Evolutionary conservation across 768 basidiomycete genomes (phyloP).

Genomic region (Kwoniella europaea): DNA sequence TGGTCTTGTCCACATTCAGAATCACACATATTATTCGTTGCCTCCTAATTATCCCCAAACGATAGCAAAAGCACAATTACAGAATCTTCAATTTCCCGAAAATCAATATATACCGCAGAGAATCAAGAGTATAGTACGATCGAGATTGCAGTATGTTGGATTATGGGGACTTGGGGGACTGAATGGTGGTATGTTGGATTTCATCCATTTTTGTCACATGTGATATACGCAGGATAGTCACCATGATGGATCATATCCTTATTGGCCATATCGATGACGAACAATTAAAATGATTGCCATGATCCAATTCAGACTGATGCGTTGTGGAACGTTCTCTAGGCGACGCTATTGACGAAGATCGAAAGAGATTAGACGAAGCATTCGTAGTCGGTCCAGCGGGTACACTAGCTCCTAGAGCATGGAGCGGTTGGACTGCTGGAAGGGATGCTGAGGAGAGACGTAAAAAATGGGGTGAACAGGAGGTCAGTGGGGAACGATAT

Average conservation of each 20-base stretch:
- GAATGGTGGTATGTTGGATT: conserved; percentile 36
- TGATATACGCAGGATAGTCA: too few relatives aligned
- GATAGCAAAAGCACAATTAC: conserved; percentile 29
- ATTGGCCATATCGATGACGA: too few relatives aligned
- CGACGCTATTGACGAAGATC: conserved; percentile 41
- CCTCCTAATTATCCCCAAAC: conserved; percentile 42
- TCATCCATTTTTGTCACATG: too few relatives aligned
- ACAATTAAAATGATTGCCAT: too few relatives aligned
- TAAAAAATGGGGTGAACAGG: conserved; percentile 39
- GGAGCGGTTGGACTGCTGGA: conserved; percentile 48
- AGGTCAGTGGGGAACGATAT: too few relatives aligned
- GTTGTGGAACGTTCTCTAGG: conserved; percentile 14
- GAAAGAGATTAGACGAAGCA: conserved; percentile 26
- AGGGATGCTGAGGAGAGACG: conserved; percentile 37
- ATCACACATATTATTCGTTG: conserved; percentile 45
- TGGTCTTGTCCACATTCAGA: too few relatives aligned
- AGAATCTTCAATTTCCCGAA: conserved; percentile 25
- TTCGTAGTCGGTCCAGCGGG: conserved; percentile 46
- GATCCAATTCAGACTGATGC: too few relatives aligned
- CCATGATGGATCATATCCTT: too few relatives aligned
- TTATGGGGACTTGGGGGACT: conserved; percentile 50
- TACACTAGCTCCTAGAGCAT: conserved; percentile 43
- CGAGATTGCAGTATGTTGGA: conserved; percentile 43
- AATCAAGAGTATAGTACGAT: conserved; percentile 34
- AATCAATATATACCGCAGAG: conserved; percentile 46